Evolutionary conservation across 2,329 filamentous ascomycete species (phyloP).

Genomic region (Albifimbria verrucaria): DNA sequence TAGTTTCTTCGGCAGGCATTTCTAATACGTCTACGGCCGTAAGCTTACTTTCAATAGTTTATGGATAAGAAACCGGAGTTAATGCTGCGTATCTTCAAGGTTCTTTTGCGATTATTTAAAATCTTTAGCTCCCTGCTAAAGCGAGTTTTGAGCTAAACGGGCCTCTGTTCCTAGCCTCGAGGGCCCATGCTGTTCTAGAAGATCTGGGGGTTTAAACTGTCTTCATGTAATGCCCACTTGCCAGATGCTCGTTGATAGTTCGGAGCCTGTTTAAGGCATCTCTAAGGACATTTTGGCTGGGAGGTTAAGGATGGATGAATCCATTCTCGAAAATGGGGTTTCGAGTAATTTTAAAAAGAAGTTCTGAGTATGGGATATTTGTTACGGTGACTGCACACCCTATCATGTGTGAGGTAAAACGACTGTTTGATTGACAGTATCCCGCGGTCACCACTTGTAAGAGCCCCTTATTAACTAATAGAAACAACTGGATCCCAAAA

Average conservation of each 20-base stretch:
- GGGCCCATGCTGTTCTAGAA: background rate
- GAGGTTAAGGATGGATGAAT: background rate
- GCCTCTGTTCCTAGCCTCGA: background rate
- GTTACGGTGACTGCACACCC: no score
- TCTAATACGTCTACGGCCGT: background rate
- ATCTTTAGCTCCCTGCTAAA: background rate
- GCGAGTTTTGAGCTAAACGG: background rate
- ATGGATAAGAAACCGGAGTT: background rate
- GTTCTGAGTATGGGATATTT: no score
- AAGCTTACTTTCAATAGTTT: background rate
- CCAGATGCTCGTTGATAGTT: background rate
- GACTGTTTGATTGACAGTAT: no score
- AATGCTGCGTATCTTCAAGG: background rate
- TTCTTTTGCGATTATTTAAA: background rate
- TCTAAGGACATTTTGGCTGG: background rate
- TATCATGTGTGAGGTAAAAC: no score
- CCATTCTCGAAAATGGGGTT: background rate
- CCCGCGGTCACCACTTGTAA: no score
- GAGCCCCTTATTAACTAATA: no score
- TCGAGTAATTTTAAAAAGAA: no score
- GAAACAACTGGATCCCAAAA: no score
- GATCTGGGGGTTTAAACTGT: background rate
- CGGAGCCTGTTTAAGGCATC: background rate
- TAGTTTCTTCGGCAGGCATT: background rate
- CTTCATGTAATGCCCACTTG: no score